Percentiles rank a stretch among this genome's conserved stretches.
Evolutionary conservation across 108 stramenopile genomes (phyloP).

Genomic region (Pseudonitzschia multistriata): DNA sequence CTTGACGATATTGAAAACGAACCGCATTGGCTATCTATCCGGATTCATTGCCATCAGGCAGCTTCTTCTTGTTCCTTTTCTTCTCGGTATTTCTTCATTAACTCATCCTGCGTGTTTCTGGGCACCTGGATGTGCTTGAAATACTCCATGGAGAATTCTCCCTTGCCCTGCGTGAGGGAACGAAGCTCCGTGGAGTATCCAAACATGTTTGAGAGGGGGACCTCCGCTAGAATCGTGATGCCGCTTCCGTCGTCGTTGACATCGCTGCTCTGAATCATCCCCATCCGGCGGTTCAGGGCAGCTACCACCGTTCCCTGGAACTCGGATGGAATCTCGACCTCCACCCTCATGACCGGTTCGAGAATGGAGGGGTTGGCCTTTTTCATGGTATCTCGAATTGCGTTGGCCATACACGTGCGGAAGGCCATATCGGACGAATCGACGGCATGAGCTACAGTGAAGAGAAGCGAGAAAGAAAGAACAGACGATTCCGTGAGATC

Average conservation of each 20-base stretch:
- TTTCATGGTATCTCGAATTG: slow-evolving; percentile 90
- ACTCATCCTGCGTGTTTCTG: slow-evolving; percentile 78
- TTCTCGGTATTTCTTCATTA: slow-evolving; percentile 87
- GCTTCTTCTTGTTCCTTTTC: slow-evolving; percentile 63
- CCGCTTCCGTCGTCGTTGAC: slow-evolving; percentile 93
- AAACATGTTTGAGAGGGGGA: slow-evolving; percentile 94
- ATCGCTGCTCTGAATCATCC: slow-evolving; percentile 88
- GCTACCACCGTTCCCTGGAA: slow-evolving; percentile 97
- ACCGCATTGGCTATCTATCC: no score
- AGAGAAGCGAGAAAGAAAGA: neutral
- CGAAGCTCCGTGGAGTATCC: slow-evolving; percentile 96
- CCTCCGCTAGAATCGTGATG: slow-evolving; percentile 84
- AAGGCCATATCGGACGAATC: slow-evolving; percentile 99
- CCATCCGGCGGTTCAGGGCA: slow-evolving; percentile 92
- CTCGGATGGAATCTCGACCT: slow-evolving; percentile 91
- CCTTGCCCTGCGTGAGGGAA: slow-evolving; percentile 96
- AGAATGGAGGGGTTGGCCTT: slow-evolving; percentile 81
- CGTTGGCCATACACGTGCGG: slow-evolving; percentile 90
- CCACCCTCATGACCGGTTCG: slow-evolving; percentile 96
- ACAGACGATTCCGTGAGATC: neutral
- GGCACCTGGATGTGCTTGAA: slow-evolving; percentile 85
- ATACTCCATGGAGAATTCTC: slow-evolving; percentile 99
- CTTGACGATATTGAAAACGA: no score
- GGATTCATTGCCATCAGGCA: no score
- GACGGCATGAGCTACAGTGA: slow-evolving; percentile 78